These are phyloP conservation scores for Cryptosporidium baileyi DNA, from an alignment of 169 alveolate genomes.

Conservation along the genomic window DNA sequence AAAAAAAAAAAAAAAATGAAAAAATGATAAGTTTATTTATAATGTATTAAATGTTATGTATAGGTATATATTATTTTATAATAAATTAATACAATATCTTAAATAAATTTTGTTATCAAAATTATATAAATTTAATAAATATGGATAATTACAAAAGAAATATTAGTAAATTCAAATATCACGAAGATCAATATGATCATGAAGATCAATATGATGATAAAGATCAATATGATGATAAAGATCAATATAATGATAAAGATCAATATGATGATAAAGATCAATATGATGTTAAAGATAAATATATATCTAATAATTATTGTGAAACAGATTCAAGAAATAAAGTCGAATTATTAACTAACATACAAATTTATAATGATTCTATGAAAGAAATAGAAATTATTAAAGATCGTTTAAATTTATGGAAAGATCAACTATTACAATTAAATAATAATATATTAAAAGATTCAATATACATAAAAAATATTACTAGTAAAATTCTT, in stretches of 20 bases:
- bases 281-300: too few species aligned
- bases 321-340: not conserved
- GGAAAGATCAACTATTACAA: conserved; percentile 3
- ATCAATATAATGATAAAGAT: not conserved
- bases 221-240: not conserved
- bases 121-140: too few species aligned
- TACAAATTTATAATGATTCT: conserved; percentile 44
- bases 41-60: too few species aligned
- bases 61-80: too few species aligned
- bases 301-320: too few species aligned
- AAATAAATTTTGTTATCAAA: too few species aligned
- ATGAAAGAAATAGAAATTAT: conserved; percentile 33
- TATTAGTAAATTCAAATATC: not conserved
- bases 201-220: not conserved
- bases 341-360: not conserved
- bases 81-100: too few species aligned
- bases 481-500: conserved; percentile 9
- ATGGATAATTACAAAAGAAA: not conserved
- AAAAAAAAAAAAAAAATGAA: too few species aligned
- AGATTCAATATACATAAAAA: conserved; percentile 18
- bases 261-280: not conserved
- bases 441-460: not conserved
- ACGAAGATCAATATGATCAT: not conserved
- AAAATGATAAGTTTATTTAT: too few species aligned
- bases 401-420: conserved; percentile 35